Evolutionary conservation across 2,329 filamentous ascomycete genomes (phyloP), one percentile per base, ranked within the genome.

Genomic region (Aspergillus sp.): DNA sequence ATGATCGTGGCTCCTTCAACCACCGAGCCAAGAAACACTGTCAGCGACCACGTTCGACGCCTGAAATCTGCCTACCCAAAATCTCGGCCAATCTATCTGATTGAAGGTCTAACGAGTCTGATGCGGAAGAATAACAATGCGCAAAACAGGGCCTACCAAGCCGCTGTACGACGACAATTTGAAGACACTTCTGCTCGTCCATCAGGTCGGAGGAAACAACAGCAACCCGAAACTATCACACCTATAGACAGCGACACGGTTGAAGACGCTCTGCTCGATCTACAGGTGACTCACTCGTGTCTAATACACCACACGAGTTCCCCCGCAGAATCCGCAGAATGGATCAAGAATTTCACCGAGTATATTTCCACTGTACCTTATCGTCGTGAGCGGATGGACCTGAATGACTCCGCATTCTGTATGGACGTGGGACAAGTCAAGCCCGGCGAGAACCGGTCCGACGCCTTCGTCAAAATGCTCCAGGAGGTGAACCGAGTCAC

Each of bases 371-470:
- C 88, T 1, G 86, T 90, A 21, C 90, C 90, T 0, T 93, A 93
- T 73, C 85, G 86, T 13, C 72, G 69, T 6, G 76, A 81, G 57
- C 72, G 76, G 32, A 77, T 79, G 57, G 81, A 83, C 1, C 70
- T 78, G 2, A 86, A 80, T 15, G 75, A 79, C 66, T 73, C 78
- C 3, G 75, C 84, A 0, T 94, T 94, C 72, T 93, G 90, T 75
- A 92, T 93, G 88, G 90, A 91, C 56, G 80, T 81, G 0, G 90
- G 90, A 0, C 90, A 94, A 75, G 88, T 94, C 44, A 86, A 85
- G 57, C 85, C 87, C 0, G 90, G 90, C 27, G 84, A 89, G 27
- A 84, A 86, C 47, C 77, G 82, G 2, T 73, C 78, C 6, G 90
- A 93, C 67, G 91, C 87, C 0, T 94, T 89, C 64, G 79, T 86